Evolutionary conservation across 192 early-diverging fungal species (phyloP).

Genomic region (Dissophora ornata): DNA sequence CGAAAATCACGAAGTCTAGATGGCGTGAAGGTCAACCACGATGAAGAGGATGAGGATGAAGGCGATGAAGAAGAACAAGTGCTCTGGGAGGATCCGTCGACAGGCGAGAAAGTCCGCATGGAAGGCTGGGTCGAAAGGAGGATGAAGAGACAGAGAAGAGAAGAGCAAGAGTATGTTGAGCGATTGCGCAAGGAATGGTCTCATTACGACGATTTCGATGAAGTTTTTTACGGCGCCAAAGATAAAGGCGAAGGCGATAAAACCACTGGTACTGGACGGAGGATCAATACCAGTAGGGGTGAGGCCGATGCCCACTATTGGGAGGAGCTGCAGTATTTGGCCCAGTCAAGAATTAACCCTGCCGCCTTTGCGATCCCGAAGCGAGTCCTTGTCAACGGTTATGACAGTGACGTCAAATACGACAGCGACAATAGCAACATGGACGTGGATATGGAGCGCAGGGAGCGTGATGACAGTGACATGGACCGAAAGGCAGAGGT

Average conservation of each 20-base stretch:
- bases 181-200: neutral
- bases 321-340: neutral
- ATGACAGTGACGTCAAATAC: neutral
- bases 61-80: neutral
- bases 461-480: no score
- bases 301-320: neutral
- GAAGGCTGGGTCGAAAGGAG: neutral
- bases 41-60: neutral
- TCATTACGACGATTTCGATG: no score
- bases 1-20: no score
- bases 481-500: no score
- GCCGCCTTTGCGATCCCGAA: neutral
- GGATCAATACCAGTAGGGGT: no score
- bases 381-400: neutral
- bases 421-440: neutral
- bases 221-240: no score
- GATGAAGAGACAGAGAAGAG: neutral
- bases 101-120: neutral
- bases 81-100: neutral
- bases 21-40: no score
- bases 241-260: no score
- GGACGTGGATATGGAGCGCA: no score
- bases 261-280: no score
- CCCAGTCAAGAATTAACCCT: neutral
- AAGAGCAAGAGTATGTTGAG: neutral